A percentile compares a stretch with the other conserved stretches of the same genome.
Evolutionary conservation across 306 rosid genomes (phyloP).

Genomic region (Prunus davidiana): DNA sequence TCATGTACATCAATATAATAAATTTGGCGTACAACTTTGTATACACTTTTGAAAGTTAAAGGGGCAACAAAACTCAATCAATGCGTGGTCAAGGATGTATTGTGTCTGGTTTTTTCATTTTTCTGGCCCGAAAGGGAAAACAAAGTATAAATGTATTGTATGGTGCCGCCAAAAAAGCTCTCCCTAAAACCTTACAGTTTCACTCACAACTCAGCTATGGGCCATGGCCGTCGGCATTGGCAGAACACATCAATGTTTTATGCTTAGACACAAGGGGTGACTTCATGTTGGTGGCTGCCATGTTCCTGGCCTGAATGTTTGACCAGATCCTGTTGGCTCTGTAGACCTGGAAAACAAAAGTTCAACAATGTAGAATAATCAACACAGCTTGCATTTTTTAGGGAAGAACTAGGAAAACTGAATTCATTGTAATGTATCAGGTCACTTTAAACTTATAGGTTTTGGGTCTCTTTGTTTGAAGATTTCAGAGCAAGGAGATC

Average conservation of each 20-base stretch:
- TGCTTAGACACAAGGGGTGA: background rate
- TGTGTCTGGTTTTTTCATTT: background rate
- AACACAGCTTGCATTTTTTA: background rate
- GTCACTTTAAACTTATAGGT: background rate
- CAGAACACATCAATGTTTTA: background rate
- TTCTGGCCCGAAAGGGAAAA: background rate
- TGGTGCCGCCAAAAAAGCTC: background rate
- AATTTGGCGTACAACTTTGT: background rate
- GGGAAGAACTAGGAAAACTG: background rate
- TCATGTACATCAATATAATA: background rate
- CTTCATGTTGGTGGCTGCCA: conserved; percentile 91
- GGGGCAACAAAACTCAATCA: background rate
- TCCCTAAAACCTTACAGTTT: background rate
- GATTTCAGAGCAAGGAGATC: background rate
- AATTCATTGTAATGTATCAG: background rate
- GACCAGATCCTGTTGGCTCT: conserved; percentile 76
- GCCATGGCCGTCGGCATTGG: background rate
- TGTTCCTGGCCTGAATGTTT: conserved; percentile 74
- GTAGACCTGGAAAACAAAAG: conserved; percentile 50
- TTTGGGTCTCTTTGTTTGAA: background rate
- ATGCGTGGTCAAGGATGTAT: background rate
- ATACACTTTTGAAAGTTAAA: background rate
- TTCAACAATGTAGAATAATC: conserved; percentile 4
- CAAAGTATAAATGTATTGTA: background rate
- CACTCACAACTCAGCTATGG: background rate